phyloP scores from a whole-genome alignment of 2,329 filamentous ascomycete species.

The Sporothrix inflata region DNA sequence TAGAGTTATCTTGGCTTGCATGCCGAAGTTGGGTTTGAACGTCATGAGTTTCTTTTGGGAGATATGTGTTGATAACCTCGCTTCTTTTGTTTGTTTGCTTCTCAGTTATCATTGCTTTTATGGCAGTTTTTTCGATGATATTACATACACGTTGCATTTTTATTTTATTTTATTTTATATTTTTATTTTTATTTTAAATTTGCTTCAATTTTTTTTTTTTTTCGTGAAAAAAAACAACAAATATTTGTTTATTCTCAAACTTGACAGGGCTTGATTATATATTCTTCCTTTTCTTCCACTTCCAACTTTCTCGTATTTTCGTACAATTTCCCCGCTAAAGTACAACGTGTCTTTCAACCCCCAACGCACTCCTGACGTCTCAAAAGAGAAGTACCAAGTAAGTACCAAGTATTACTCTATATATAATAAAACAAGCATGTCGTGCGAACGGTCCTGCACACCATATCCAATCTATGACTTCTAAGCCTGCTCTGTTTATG shows the following conservation, averaged over 20 bases:
- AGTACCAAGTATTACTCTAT: not conserved
- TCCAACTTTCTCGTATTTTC: not conserved
- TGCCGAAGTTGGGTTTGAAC: not conserved
- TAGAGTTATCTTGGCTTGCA: slow-evolving; percentile 14
- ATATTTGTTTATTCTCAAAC: not conserved
- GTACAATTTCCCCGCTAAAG: not conserved
- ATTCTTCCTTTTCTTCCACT: not conserved
- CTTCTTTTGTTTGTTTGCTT: not conserved
- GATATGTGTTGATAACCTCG: not conserved
- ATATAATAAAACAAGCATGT: not conserved
- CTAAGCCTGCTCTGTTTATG: not conserved
- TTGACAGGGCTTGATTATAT: not conserved
- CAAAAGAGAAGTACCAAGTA: too few species aligned
- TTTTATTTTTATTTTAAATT: not conserved
- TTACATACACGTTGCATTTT: not conserved
- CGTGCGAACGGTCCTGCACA: not conserved
- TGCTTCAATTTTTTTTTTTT: too few species aligned
- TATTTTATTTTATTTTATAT: not conserved
- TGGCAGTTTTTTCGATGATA: not conserved
- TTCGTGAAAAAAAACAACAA: not conserved
- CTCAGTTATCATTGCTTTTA: not conserved
- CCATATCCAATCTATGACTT: not conserved
- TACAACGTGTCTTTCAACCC: not conserved
- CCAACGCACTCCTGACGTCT: not conserved
- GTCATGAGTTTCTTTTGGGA: not conserved